Evolutionary conservation across 192 early-diverging fungal genomes (phyloP), one percentile per base, ranked within the genome.

Genomic region (Backusella tarrabulga): DNA sequence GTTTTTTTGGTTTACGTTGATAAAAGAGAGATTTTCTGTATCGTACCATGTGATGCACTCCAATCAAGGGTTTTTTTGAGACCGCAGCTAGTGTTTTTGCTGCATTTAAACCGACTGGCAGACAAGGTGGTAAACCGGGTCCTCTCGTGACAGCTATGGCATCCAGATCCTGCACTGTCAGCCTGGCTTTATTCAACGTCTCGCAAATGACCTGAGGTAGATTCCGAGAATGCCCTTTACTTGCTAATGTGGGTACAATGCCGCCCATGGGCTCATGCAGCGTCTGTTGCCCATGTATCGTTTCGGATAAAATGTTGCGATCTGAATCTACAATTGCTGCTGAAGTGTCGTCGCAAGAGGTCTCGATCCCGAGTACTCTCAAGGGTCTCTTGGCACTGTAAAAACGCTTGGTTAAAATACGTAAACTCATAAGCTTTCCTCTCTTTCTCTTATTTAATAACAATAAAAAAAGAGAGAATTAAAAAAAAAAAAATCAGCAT

Each of bases 301-400:
- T 85, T 71, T 93, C 91, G 44, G 87, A 80, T 6, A 93, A 82
- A 72, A 95, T 91, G 17, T 70, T 78, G 12, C 93, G 84, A 73
- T 90, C 86, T 15, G 90, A 87, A 21, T 83, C 87, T 42, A 95
- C 92, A 23, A 95, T 79, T 1, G 91, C 92, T 32, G 91, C 92
- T 12, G 90, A 90, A 11, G 93, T 95, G 76, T 95, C 93, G 75
- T 95, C 93, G 80, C 92, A 95, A 21, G 93, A 95, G 35, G 92
- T 89, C 68, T 95, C 93, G 35, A 94, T 88, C 5, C 93, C 93
- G 12, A 94, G 85, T 17, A 87, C 86, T 23, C 76, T 87, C 12
- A 89, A 46, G 15, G 81, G 81, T 38, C 82, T 79, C 23, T 76
- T 29, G 34, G 7, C 3, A 7, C 70, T 76, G 19, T 52, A 75